Conservation (phyloP, 176 grass and related monocot genomes). For the Luzula sylvatica region DNA sequence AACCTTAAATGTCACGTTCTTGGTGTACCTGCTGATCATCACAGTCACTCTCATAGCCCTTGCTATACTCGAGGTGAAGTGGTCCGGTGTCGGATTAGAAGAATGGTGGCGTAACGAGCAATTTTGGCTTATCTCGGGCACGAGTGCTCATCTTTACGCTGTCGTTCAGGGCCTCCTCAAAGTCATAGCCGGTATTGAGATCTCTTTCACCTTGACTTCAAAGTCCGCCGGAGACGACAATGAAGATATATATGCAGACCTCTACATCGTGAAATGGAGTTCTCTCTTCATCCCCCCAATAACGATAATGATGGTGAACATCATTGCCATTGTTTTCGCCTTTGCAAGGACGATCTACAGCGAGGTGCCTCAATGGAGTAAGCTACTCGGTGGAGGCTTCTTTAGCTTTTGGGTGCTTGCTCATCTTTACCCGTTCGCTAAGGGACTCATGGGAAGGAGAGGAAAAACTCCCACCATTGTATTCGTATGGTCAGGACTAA, state of each 20-base stretch:
- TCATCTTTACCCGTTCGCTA: constrained; percentile 76
- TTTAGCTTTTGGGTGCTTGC: constrained; percentile 89
- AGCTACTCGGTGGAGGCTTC: constrained; percentile 72
- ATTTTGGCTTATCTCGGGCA: constrained; percentile 91
- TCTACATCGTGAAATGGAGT: constrained; percentile 71
- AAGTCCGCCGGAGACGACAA: constrained; percentile 55
- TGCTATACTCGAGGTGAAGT: constrained; percentile 86
- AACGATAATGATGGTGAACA: constrained; percentile 82
- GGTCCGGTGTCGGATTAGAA: constrained; percentile 71
- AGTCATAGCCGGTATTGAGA: constrained; percentile 81
- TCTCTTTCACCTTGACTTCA: constrained; percentile 75
- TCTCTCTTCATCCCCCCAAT: constrained; percentile 79
- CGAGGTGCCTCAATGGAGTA: constrained; percentile 68
- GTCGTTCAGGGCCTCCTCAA: constrained; percentile 68
- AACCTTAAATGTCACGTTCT: constrained; percentile 79
- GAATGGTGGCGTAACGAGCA: constrained; percentile 98
- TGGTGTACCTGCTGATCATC: constrained; percentile 82
- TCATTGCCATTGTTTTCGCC: constrained; percentile 73
- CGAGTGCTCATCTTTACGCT: constrained; percentile 71
- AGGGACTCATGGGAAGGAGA: constrained; percentile 71
- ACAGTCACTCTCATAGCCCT: constrained; percentile 66
- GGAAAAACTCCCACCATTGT: constrained; percentile 88
- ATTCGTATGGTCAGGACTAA: constrained; percentile 67
- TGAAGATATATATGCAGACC: constrained; percentile 75
- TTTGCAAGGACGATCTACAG: constrained; percentile 68